These are phyloP conservation scores for Parafenestella ontariensis DNA, from an alignment of 2,329 filamentous ascomycete genomes.

Conservation along the genomic window DNA sequence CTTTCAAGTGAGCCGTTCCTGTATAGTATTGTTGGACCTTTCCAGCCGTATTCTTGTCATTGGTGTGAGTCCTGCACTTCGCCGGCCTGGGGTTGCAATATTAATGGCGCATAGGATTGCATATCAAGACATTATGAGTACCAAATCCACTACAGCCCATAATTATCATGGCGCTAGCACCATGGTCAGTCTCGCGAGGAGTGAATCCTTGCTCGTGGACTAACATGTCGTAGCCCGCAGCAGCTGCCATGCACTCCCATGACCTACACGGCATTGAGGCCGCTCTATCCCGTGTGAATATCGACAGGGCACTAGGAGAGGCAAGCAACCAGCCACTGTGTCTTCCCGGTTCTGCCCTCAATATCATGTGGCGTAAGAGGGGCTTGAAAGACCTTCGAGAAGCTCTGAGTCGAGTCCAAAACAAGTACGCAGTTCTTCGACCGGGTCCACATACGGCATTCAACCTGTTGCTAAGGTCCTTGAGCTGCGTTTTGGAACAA, in stretches of 20 bases:
- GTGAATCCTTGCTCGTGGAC: not conserved
- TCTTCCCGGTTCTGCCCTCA: not conserved
- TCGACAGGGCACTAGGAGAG: not conserved
- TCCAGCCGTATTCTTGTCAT: no score
- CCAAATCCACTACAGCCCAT: not conserved
- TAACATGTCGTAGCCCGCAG: not conserved
- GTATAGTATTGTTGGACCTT: no score
- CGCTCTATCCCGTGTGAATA: not conserved
- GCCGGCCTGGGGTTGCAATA: not conserved
- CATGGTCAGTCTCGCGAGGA: not conserved
- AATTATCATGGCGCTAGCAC: not conserved
- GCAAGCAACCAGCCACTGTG: not conserved
- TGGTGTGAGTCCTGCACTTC: no score
- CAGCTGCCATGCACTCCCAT: not conserved
- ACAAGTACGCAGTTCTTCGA: not conserved
- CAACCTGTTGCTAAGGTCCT: not conserved
- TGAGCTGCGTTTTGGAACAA: not conserved
- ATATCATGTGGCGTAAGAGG: not conserved
- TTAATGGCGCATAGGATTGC: not conserved
- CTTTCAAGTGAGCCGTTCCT: no score
- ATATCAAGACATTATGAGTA: not conserved
- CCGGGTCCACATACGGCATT: not conserved
- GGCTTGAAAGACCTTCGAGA: not conserved
- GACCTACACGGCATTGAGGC: not conserved
- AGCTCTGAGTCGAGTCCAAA: not conserved